Evolutionary conservation across 208 protist genomes (phyloP), one percentile per base, ranked within the genome.

Genomic region (Wallacemonas sp.): DNA sequence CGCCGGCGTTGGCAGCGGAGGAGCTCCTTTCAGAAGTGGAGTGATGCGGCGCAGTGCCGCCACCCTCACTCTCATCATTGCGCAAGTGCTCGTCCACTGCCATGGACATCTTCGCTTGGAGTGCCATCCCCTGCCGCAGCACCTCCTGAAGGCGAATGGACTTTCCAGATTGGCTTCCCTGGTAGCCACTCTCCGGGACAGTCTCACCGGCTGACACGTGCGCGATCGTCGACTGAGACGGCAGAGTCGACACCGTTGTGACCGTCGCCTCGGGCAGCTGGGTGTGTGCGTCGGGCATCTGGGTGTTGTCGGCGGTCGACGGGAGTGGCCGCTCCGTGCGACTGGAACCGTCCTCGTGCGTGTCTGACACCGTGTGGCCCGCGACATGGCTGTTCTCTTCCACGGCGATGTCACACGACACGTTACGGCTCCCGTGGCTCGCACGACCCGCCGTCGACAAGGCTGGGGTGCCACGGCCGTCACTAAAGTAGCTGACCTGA

Each of bases 51-150:
- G n/a, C n/a, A n/a, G n/a, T n/a, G n/a, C 41, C 29, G 32, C 46
- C 42, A 52, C 22, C 34, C 5, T 50, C 37, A 21, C 27, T 37
- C 15, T 30, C 65, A 19, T 61, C 24, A 1, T 21, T 38, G 30
- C 52, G n/a, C 10, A 53, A 50, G 29, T 44, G 46, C 5, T 59
- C 62, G 1, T 46, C 62, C 12, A 80, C 42, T 8, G 78, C 82
- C 3, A 67, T 60, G 6, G 68, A 42, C 82, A 88, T 88, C 50
- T 76, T 69, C 21, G 75, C 69, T 12, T 78, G 73, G 27, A 88
- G 50, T 9, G 36, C 67, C 26, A 78, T 53, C 0, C 82, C 82
- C 24, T 73, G 65, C 32, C 76, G 68, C 21, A 88, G 54, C 22
- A 88, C 66, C 32, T 77, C 45, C 19, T 72, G 70, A 30, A 82